Percentiles rank a stretch among this genome's conserved stretches.
These are phyloP conservation scores for Gracilaria caudata DNA, from an alignment of 23 red algal species.

Conservation along the genomic window DNA sequence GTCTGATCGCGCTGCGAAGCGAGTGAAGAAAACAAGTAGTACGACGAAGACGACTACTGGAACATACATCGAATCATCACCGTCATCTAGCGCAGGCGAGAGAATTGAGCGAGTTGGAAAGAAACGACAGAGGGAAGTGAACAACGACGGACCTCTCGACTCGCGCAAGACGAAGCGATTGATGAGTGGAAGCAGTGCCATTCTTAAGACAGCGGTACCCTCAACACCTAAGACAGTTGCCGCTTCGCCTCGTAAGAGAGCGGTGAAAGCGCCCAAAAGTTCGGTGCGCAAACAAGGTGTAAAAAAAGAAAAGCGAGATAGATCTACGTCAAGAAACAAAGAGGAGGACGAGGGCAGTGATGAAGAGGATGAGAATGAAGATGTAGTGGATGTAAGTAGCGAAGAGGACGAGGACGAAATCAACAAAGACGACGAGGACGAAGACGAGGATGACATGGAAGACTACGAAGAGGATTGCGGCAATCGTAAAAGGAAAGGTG, in stretches of 20 bases:
- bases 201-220: neutral
- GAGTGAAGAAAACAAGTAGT: neutral
- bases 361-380: neutral
- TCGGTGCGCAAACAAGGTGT: neutral
- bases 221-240: neutral
- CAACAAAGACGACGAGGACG: neutral
- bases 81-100: neutral
- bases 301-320: neutral
- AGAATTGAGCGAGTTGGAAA: neutral
- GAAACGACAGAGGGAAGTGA: neutral
- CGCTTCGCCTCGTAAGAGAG: neutral
- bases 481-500: neutral
- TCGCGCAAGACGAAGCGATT: neutral
- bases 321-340: neutral
- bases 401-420: neutral
- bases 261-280: neutral
- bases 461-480: neutral
- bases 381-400: neutral
- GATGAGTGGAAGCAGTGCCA: neutral
- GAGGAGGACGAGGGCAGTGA: neutral
- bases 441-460: neutral
- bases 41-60: neutral
- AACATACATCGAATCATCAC: conserved; percentile 4
- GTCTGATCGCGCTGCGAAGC: neutral
- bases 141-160: neutral